Percentiles rank a stretch among this genome's conserved stretches.
phyloP scores from a whole-genome alignment of 2,329 filamentous ascomycete genomes.

The Amesomyces nigricolor region DNA sequence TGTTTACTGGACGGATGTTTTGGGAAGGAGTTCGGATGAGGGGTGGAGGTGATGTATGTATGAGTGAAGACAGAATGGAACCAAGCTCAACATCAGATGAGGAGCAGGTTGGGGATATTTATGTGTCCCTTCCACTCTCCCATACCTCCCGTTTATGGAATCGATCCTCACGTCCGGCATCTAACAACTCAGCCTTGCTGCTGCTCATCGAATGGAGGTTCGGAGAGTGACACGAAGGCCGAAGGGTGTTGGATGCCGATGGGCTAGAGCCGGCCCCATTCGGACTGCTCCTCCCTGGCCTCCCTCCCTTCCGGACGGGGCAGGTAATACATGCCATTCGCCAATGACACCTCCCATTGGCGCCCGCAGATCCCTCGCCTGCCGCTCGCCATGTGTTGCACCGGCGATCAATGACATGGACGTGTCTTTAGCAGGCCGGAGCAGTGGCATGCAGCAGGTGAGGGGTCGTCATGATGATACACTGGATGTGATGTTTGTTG shows the following conservation, averaged over 20 bases:
- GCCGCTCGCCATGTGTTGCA: not conserved
- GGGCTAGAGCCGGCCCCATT: not conserved
- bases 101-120: conserved; percentile 11
- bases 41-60: not conserved
- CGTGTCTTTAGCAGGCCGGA: not conserved
- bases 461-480: not conserved
- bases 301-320: not conserved
- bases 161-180: not conserved
- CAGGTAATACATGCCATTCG: not conserved
- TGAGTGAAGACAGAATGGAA: not conserved
- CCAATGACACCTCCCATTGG: not conserved
- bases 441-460: not conserved
- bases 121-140: not conserved
- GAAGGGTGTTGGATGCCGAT: not conserved
- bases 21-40: not conserved
- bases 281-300: not conserved
- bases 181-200: not conserved
- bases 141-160: not conserved
- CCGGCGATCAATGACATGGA: conserved; percentile 2
- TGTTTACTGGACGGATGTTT: not conserved
- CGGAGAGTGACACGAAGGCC: not conserved
- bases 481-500: not conserved
- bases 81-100: not conserved
- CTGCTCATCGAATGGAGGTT: not conserved
- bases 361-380: not conserved